Base-by-base conservation (phyloP, 164 flowering plant species). In the Magnolia officinalis region DNA sequence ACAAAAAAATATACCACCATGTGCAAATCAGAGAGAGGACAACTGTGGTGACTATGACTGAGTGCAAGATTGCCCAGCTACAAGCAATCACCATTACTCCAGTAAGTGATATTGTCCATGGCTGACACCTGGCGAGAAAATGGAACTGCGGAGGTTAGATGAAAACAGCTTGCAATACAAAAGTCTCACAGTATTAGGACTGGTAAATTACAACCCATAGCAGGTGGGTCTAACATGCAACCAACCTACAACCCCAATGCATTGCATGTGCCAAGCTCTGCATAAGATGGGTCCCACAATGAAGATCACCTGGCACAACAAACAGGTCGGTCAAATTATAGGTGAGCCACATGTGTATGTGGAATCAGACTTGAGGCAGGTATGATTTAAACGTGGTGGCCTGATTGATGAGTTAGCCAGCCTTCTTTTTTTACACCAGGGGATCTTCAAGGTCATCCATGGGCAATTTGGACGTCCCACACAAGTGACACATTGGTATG, bases 1-100 rank as follows among this genome's bases (percentile, higher is more conserved):
- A 92, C 31, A 95, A 87, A 80, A 95, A 95, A 72, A 93, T 87
- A 81, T 93, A 93, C 98, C 99, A 95, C 99, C 99, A 93, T 23
- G 87, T 67, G 76, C 82, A 80, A 64, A 92, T 89, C 16, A 90
- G n/a, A 19, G 79, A 72, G 20, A 77, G 45, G 49, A 84, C 89
- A 23, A 86, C 6, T 7, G 83, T 63, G 6, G 96, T 88, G 66
- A 88, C 66, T 2, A 87, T 45, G 1, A 85, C 70, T 8, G 96
- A 91, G 70, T 90, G 90, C 81, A 90, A 31, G 70, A 91, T 64
- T 26, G 86, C 52, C 99, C 99, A 95, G 86, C 99, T 95, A 73
- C 77, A 67, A 50, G 82, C 85, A 82, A 89, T 82, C 75, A 79
- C 85, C 49, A 72, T 74, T 26, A 84, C 83, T 73, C 99, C 97